Percentiles rank a stretch among this genome's conserved stretches.
Evolutionary conservation across 129 eudicot species (phyloP).

Genomic region (Flaveria trinervia): DNA sequence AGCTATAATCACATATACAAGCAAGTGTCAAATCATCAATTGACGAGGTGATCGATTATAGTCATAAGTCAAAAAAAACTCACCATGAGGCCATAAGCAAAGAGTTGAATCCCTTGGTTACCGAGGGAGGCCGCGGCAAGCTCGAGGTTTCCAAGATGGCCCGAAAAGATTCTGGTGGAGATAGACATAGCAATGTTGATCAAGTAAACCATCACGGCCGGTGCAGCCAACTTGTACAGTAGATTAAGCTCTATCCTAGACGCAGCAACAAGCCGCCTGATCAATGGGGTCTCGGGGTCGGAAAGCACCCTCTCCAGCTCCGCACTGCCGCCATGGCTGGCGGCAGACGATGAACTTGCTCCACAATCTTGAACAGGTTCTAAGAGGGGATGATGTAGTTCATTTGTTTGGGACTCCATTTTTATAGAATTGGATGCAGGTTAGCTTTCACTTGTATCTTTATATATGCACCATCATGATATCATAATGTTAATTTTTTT

Average conservation of each 20-base stretch:
- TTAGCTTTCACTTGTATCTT: conserved; percentile 10
- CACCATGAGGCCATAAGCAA: conserved; percentile 70
- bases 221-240: conserved; percentile 59
- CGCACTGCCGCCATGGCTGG: conserved; percentile 35
- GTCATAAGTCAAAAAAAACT: no score
- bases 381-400: conserved; percentile 34
- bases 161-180: conserved; percentile 69
- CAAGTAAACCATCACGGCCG: conserved; percentile 61
- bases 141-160: conserved; percentile 70
- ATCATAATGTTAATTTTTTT: no score
- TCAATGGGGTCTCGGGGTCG: conserved; percentile 33
- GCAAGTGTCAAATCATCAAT: neutral
- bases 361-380: neutral
- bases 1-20: conserved; percentile 43
- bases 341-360: conserved; percentile 20
- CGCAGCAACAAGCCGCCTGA: conserved; percentile 36
- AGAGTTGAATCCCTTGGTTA: conserved; percentile 61
- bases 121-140: conserved; percentile 66
- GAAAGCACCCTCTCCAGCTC: conserved; percentile 72
- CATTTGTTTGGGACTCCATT: conserved; percentile 36
- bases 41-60: neutral
- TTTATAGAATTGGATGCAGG: neutral
- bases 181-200: conserved; percentile 72
- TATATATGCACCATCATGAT: neutral
- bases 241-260: conserved; percentile 55